A percentile compares a stretch with the other conserved stretches of the same genome.
Conservation (phyloP, 345 rosid species). For the Acer yangbiense region DNA sequence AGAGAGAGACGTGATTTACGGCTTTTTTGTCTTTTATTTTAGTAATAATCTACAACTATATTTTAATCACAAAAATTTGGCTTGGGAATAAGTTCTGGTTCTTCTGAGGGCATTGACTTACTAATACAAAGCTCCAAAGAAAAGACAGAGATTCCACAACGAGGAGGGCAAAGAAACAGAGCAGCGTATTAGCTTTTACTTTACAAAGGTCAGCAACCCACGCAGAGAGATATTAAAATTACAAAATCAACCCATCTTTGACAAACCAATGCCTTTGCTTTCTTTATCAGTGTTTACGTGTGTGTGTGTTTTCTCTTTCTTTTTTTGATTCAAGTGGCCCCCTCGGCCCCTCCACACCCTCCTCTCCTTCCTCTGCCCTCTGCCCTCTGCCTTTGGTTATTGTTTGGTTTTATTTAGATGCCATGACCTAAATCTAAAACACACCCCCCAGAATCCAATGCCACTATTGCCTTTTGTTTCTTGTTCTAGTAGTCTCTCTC, state of each 20-base stretch:
- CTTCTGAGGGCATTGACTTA: constrained; percentile 57
- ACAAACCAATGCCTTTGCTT: constrained; percentile 20
- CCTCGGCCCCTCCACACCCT: no score
- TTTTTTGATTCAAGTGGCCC: constrained; percentile 40
- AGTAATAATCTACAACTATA: neutral
- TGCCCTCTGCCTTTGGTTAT: no score
- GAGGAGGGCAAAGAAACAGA: constrained; percentile 46
- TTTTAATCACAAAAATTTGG: constrained; percentile 11
- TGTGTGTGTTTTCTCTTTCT: constrained; percentile 26
- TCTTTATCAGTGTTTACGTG: constrained; percentile 38
- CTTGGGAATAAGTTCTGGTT: constrained; percentile 45
- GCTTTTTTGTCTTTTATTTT: constrained; percentile 40
- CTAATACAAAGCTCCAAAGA: constrained; percentile 1
- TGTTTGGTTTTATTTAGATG: no score
- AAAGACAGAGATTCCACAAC: constrained; percentile 62
- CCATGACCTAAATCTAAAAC: no score
- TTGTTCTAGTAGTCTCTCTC: neutral
- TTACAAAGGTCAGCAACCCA: constrained; percentile 52
- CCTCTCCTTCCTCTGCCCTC: constrained; percentile 10
- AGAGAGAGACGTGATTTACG: constrained; percentile 49
- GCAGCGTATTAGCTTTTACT: constrained; percentile 43
- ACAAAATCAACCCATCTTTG: constrained; percentile 1
- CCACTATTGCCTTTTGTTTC: constrained; percentile 15
- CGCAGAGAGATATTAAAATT: neutral
- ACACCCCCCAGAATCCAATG: constrained; percentile 36